Conservation (phyloP, 306 rosid species). For the Glycine latifolia region DNA sequence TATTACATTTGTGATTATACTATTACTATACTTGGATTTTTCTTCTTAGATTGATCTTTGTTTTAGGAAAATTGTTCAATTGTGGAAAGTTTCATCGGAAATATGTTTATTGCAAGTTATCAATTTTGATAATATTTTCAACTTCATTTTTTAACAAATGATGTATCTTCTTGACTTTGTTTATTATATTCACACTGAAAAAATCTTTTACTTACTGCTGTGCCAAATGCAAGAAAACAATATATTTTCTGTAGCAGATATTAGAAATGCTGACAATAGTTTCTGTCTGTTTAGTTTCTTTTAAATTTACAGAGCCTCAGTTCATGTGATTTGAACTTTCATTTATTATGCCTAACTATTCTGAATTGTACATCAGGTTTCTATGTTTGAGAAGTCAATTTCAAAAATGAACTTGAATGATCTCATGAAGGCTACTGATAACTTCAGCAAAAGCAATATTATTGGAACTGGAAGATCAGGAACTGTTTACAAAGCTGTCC, state of each 20-base stretch:
- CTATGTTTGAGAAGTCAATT: constrained; percentile 77
- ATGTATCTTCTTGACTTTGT: constrained; percentile 30
- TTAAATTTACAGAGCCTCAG: background rate
- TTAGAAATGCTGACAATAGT: background rate
- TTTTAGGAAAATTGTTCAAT: constrained; percentile 9
- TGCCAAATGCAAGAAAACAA: background rate
- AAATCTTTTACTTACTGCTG: background rate
- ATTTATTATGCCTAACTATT: constrained; percentile 41
- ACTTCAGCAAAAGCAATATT: constrained; percentile 72
- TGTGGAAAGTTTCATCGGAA: constrained; percentile 8
- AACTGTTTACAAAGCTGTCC: constrained; percentile 78
- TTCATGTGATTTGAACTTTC: constrained; percentile 23
- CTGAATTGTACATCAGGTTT: constrained; percentile 65
- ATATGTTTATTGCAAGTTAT: constrained; percentile 14
- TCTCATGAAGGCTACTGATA: constrained; percentile 88
- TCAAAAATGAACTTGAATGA: constrained; percentile 84
- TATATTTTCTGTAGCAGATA: background rate
- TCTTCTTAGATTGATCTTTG: constrained; percentile 11
- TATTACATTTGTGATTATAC: constrained; percentile 7
- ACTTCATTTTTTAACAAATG: background rate
- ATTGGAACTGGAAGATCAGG: constrained; percentile 91
- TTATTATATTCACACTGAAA: background rate
- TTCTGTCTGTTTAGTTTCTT: background rate
- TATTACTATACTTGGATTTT: constrained; percentile 8
- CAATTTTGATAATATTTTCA: background rate